Conservation (phyloP, 2,329 filamentous ascomycete species). For the Neocucurbitaria cava region DNA sequence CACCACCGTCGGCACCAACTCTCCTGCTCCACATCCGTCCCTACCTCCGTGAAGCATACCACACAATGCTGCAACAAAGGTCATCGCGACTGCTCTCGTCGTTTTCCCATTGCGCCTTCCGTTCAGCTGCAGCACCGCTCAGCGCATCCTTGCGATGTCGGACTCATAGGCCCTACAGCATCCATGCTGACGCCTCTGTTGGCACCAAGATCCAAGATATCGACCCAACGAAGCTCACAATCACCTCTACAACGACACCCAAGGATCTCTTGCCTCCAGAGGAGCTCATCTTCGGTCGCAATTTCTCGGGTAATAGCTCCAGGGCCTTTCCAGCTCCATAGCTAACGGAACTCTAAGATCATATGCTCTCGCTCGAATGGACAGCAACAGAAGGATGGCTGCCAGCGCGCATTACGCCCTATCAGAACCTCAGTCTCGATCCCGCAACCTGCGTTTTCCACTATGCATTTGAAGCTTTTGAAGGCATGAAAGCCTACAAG, state of each 20-base stretch:
- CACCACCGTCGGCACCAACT: conserved; percentile 13
- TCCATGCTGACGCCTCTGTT: conserved; percentile 55
- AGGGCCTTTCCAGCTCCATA: conserved; percentile 2
- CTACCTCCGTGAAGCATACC: conserved; percentile 12
- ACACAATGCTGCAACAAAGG: conserved; percentile 48
- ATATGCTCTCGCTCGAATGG: conserved; percentile 98
- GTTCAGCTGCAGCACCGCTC: conserved; percentile 44
- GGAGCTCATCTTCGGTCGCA: conserved; percentile 86
- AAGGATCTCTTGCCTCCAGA: conserved; percentile 76
- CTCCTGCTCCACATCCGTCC: conserved; percentile 16
- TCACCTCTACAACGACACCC: conserved; percentile 77
- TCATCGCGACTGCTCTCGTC: conserved; percentile 45
- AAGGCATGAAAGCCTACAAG: conserved; percentile 99
- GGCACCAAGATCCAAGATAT: conserved; percentile 68
- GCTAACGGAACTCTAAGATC: conserved; percentile 66
- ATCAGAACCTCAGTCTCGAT: conserved; percentile 96
- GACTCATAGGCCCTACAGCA: conserved; percentile 56
- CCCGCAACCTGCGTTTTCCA: conserved; percentile 97
- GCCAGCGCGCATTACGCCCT: conserved; percentile 82
- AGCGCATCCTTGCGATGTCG: conserved; percentile 54
- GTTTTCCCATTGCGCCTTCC: conserved; percentile 35
- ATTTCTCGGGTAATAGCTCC: conserved; percentile 76
- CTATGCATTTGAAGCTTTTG: conserved; percentile 97
- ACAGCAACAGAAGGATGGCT: conserved; percentile 84
- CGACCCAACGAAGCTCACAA: conserved; percentile 76